These are phyloP conservation scores for Houttuynia cordata DNA, from an alignment of 164 flowering plant species.

Conservation along the genomic window DNA sequence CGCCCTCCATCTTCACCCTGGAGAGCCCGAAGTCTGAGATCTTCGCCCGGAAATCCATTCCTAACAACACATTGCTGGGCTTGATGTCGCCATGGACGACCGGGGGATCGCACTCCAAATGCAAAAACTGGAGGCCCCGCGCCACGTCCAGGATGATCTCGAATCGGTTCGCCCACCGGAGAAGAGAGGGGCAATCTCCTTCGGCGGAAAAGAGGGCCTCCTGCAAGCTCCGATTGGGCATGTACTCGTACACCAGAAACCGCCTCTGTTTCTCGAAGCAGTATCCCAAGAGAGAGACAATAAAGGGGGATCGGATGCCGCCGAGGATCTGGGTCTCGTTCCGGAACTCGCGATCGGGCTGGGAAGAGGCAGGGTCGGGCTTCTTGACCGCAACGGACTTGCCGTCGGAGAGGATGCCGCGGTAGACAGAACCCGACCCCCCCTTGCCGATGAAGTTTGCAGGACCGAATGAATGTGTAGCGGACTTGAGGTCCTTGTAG, in stretches of 20 bases:
- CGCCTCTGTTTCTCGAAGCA: conserved; percentile 49
- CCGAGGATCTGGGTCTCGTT: conserved; percentile 85
- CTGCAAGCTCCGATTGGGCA: conserved; percentile 88
- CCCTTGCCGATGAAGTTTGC: conserved; percentile 70
- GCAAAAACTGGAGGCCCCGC: conserved; percentile 67
- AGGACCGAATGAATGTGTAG: conserved; percentile 46
- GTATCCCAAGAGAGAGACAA: conserved; percentile 72
- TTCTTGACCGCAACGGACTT: conserved; percentile 70
- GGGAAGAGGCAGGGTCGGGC: conserved; percentile 36
- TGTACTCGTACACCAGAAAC: conserved; percentile 75
- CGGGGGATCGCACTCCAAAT: conserved; percentile 79
- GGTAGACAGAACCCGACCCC: conserved; percentile 72
- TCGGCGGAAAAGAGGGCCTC: conserved; percentile 49
- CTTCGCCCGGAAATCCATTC: conserved; percentile 57
- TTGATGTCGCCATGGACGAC: conserved; percentile 94
- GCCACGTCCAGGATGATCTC: conserved; percentile 59
- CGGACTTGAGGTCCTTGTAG: conserved; percentile 62
- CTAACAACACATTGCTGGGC: conserved; percentile 90
- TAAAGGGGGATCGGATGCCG: conserved; percentile 48
- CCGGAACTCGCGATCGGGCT: conserved; percentile 72
- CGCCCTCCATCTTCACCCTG: conserved; percentile 67
- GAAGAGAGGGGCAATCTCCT: conserved; percentile 5
- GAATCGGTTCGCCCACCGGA: conserved; percentile 71
- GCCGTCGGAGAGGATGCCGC: conserved; percentile 60
- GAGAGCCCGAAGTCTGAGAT: conserved; percentile 94